A percentile compares a stretch with the other conserved stretches of the same genome.
Conservation (phyloP, 2,329 filamentous ascomycete species). For the Paracamarosporium sp. region DNA sequence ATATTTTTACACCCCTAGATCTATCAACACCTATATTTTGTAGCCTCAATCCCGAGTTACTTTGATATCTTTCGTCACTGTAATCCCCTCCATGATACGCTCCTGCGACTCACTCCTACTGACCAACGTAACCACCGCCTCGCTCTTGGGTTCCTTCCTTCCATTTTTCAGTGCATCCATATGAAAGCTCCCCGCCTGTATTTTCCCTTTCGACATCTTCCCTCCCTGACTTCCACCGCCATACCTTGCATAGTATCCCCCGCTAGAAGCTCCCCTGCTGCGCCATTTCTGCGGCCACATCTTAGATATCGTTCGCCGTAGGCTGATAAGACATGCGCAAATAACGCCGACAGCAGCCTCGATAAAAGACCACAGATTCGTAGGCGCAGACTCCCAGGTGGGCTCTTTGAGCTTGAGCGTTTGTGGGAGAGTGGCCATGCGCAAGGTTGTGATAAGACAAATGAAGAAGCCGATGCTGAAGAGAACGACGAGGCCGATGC, state of each 20-base stretch:
- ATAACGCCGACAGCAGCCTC: constrained; percentile 35
- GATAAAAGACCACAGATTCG: constrained; percentile 37
- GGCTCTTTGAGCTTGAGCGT: constrained; percentile 24
- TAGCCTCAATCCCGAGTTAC: neutral
- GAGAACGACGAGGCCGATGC: constrained; percentile 26
- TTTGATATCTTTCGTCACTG: constrained; percentile 11
- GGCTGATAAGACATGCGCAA: constrained; percentile 34
- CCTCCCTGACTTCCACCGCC: neutral
- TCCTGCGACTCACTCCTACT: constrained; percentile 9
- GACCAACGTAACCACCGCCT: neutral
- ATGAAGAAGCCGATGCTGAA: constrained; percentile 37
- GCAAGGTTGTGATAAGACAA: constrained; percentile 31
- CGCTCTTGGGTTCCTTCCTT: neutral
- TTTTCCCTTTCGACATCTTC: neutral
- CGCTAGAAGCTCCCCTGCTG: neutral
- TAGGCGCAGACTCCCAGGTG: constrained; percentile 31
- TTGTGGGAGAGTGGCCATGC: constrained; percentile 31
- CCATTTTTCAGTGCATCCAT: constrained; percentile 1
- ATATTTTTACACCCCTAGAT: too few relatives aligned
- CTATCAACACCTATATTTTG: too few relatives aligned
- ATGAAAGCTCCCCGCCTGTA: constrained; percentile 1
- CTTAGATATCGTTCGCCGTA: constrained; percentile 20
- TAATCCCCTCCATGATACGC: constrained; percentile 9
- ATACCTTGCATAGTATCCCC: neutral
- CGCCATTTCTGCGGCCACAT: constrained; percentile 25